Percentiles rank a stretch among this genome's conserved stretches.
phyloP scores from a whole-genome alignment of 2,329 filamentous ascomycete species.

The Colletotrichum sp. region DNA sequence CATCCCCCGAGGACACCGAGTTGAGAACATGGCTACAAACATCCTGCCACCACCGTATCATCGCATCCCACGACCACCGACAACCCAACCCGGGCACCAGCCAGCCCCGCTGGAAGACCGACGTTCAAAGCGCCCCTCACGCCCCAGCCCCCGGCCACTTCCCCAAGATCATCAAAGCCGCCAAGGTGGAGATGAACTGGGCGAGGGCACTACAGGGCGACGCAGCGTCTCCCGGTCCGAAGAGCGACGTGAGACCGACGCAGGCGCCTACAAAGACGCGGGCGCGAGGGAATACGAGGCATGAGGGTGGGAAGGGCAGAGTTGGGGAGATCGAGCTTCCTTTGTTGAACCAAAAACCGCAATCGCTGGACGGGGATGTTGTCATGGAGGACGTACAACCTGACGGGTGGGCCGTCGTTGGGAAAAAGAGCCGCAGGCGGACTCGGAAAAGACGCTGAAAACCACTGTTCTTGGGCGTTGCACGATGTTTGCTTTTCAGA shows the following conservation, averaged over 20 bases:
- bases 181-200: neutral
- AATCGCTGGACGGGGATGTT: neutral
- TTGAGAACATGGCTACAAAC: neutral
- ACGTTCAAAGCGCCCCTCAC: accelerated
- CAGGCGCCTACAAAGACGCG: neutral
- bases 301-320: neutral
- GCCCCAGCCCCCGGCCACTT: neutral
- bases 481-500: neutral
- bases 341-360: neutral
- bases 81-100: neutral
- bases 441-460: neutral
- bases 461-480: neutral
- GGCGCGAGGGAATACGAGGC: no score
- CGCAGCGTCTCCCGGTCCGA: neutral
- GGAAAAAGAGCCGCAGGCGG: neutral
- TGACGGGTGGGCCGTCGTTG: neutral
- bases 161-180: neutral
- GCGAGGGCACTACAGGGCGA: neutral
- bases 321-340: neutral
- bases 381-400: neutral
- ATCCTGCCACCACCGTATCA: neutral
- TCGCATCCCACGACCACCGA: neutral
- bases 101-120: neutral
- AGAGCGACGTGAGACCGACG: neutral
- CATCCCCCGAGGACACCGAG: neutral